Evolutionary conservation across 2,329 filamentous ascomycete genomes (phyloP).

Genomic region (Colletotrichum ledebouriae): DNA sequence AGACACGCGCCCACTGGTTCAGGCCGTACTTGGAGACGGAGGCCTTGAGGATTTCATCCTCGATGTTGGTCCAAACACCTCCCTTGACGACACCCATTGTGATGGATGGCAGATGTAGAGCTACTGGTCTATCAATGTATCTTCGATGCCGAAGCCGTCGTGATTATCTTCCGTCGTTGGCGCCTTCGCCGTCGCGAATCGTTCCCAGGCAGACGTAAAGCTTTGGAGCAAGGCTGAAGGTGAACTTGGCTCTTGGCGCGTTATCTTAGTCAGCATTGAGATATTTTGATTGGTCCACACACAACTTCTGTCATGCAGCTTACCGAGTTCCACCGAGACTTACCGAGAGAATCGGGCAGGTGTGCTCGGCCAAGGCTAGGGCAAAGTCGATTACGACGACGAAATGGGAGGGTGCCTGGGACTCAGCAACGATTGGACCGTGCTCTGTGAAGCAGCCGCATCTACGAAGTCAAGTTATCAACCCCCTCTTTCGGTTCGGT

Average conservation of each 20-base stretch:
- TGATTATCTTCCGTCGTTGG: too few species aligned
- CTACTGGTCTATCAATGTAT: constrained; percentile 1
- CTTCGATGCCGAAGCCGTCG: constrained; percentile 21
- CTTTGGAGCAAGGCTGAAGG: constrained; percentile 38
- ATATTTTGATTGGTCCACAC: constrained; percentile 21
- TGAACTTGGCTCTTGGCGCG: not conserved
- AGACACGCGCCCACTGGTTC: constrained; percentile 98
- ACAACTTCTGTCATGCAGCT: not conserved
- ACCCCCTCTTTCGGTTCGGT: constrained; percentile 14
- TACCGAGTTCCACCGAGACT: not conserved
- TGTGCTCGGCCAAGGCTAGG: not conserved
- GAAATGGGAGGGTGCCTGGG: constrained; percentile 12
- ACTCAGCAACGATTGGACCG: constrained; percentile 23
- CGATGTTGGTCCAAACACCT: constrained; percentile 81
- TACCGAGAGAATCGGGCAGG: not conserved
- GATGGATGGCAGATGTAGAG: constrained; percentile 39
- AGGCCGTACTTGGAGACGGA: constrained; percentile 94
- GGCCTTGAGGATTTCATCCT: constrained; percentile 98
- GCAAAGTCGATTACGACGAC: constrained; percentile 27
- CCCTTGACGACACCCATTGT: constrained; percentile 80
- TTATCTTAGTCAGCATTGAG: constrained; percentile 12
- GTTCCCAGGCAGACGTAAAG: constrained; percentile 31
- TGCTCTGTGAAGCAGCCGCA: not conserved
- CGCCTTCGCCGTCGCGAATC: constrained; percentile 22
- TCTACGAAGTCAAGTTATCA: constrained; percentile 12